Evolutionary conservation across 345 rosid genomes (phyloP).

Genomic region (Populus alba): DNA sequence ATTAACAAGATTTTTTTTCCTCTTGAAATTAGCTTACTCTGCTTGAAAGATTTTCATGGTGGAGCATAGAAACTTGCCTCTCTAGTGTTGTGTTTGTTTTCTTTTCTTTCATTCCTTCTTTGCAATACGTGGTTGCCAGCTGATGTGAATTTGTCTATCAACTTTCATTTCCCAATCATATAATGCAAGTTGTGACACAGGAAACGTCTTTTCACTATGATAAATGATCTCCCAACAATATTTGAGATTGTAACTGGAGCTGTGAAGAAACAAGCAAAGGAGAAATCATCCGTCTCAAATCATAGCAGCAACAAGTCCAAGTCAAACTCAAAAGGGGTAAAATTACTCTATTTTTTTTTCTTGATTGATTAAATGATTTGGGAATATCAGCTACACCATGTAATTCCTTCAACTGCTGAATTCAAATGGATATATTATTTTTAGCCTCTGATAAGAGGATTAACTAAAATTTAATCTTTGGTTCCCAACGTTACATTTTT

Average conservation of each 20-base stretch:
- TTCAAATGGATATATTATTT: neutral
- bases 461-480: neutral
- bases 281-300: constrained; percentile 23
- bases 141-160: too few relatives aligned
- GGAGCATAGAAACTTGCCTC: neutral
- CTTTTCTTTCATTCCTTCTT: neutral
- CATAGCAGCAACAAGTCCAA: constrained; percentile 26
- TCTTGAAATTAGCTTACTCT: neutral
- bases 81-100: neutral
- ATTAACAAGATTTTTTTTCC: too few relatives aligned
- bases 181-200: constrained; percentile 7
- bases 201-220: constrained; percentile 27
- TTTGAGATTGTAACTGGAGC: constrained; percentile 28
- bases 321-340: constrained; percentile 26
- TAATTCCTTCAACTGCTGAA: neutral
- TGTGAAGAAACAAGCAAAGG: constrained; percentile 26
- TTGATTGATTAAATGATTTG: neutral
- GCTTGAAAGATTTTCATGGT: neutral
- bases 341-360: neutral
- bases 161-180: neutral
- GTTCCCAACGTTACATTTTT: neutral
- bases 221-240: constrained; percentile 29
- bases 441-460: neutral
- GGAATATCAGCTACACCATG: neutral
- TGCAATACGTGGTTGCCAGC: neutral